These are phyloP conservation scores for Chlorella sorokiniana DNA, from an alignment of 139 green algal genomes.

Conservation along the genomic window DNA sequence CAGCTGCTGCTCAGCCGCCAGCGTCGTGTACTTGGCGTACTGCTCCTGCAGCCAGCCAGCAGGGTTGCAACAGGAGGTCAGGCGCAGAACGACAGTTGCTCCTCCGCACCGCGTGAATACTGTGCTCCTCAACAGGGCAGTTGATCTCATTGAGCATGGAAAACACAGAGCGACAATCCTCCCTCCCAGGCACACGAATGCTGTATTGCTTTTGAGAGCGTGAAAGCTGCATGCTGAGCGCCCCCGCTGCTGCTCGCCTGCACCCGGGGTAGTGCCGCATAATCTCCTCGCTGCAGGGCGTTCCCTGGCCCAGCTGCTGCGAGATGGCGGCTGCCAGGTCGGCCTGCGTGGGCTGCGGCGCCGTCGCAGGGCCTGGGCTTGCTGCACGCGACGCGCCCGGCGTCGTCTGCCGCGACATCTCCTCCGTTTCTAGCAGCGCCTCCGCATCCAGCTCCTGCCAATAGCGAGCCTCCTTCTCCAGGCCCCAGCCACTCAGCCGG, in stretches of 20 bases:
- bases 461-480: neutral
- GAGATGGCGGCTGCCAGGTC: constrained; percentile 19
- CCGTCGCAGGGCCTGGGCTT: neutral
- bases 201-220: no score
- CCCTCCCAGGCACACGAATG: no score
- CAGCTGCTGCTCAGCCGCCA: constrained; percentile 16
- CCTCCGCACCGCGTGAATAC: no score
- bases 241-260: neutral
- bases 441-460: constrained; percentile 7
- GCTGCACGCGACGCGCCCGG: constrained; percentile 4
- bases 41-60: constrained; percentile 1
- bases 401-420: neutral
- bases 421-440: constrained; percentile 16
- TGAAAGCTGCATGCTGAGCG: neutral
- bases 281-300: constrained; percentile 6
- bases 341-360: neutral
- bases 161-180: no score
- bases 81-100: no score
- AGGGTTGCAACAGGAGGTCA: no score
- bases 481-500: neutral
- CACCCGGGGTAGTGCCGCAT: constrained; percentile 20
- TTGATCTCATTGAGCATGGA: no score
- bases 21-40: neutral
- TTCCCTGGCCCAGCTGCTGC: constrained; percentile 19
- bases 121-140: no score